These are phyloP conservation scores for Kluyveromyces lactis DNA, from an alignment of 805 yeast genomes.

Conservation along the genomic window DNA sequence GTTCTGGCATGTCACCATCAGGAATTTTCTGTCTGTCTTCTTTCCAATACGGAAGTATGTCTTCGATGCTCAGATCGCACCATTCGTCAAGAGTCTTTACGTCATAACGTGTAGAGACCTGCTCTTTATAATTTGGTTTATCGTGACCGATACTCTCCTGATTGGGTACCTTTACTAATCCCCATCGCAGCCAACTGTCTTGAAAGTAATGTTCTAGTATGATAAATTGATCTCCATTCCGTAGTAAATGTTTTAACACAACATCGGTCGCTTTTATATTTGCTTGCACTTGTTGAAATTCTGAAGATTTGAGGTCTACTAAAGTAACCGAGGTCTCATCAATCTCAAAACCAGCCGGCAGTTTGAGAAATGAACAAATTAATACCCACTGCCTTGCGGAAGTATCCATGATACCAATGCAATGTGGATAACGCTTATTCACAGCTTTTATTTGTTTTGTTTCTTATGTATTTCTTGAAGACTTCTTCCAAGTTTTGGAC, in stretches of 20 bases:
- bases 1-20: conserved; percentile 2
- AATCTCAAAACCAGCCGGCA: neutral
- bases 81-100: conserved; percentile 1
- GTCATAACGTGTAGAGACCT: neutral
- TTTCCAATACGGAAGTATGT: conserved; percentile 5
- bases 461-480: neutral
- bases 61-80: conserved; percentile 3
- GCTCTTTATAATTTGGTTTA: conserved; percentile 3
- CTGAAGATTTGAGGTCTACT: neutral
- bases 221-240: neutral
- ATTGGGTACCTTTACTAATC: neutral
- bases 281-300: neutral
- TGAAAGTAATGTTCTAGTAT: conserved; percentile 2
- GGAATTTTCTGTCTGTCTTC: conserved; percentile 4
- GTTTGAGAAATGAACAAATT: neutral
- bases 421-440: too few species aligned
- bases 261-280: neutral
- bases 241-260: conserved; percentile 1
- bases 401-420: neutral
- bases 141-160: neutral
- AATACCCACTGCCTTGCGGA: neutral
- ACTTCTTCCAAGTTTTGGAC: neutral
- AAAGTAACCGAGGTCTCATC: neutral
- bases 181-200: conserved; percentile 2
- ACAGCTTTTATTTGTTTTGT: neutral